Percentiles rank a stretch among this genome's conserved stretches.
These are phyloP conservation scores for Mortierella sp. DNA, from an alignment of 371 early-diverging fungal species.

Conservation along the genomic window DNA sequence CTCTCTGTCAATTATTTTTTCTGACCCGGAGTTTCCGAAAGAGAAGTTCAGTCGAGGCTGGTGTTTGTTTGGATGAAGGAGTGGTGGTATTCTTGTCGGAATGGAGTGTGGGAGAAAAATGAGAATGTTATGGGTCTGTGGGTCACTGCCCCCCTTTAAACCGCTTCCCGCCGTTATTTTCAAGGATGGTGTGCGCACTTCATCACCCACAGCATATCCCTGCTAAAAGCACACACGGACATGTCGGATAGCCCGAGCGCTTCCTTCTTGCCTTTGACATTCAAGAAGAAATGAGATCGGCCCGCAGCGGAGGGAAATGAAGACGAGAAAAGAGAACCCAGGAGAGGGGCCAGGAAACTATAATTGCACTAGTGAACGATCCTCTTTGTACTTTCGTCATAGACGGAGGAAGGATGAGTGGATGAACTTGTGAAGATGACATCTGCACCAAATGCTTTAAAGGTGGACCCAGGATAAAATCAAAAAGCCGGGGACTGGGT, in stretches of 20 bases:
- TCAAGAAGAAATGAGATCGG: background rate
- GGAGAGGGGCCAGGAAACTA: background rate
- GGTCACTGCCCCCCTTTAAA: background rate
- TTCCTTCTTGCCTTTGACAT: background rate
- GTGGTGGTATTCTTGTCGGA: background rate
- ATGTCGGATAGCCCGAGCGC: conserved; percentile 1
- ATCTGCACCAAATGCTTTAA: background rate
- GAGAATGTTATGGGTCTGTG: conserved; percentile 6
- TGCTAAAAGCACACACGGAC: background rate
- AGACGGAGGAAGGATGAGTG: background rate
- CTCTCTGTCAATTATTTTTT: background rate
- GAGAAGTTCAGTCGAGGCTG: background rate
- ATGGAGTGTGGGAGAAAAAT: background rate
- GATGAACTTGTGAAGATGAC: background rate
- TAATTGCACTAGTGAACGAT: background rate
- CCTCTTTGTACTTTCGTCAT: background rate
- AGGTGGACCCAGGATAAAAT: conserved; percentile 9
- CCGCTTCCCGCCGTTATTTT: background rate
- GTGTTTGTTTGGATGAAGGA: background rate
- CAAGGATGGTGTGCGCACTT: background rate
- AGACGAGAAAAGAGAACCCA: background rate
- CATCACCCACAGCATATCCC: background rate
- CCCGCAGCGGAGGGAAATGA: conserved; percentile 7
- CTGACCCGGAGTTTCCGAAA: conserved; percentile 9
- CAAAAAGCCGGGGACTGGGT: conserved; percentile 7